phyloP scores from a whole-genome alignment of 768 basidiomycete species.

The Cystofilobasidium ferigula region DNA sequence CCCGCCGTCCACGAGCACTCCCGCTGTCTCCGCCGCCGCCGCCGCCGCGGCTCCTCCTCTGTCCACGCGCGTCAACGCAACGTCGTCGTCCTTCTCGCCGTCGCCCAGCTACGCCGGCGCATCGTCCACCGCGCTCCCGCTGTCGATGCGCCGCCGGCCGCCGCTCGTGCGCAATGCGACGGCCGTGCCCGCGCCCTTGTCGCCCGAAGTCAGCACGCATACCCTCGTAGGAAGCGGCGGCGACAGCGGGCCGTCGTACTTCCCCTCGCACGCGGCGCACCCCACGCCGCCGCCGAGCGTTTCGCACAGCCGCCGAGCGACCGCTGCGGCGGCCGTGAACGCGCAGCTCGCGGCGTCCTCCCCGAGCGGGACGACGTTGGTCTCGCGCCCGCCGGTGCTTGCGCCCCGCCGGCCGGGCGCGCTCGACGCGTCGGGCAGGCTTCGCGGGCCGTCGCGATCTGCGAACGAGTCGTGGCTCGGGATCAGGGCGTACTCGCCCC shows the following conservation, averaged over 20 bases:
- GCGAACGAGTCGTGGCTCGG: constrained; percentile 1
- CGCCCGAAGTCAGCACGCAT: neutral
- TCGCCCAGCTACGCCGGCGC: neutral
- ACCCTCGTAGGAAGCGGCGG: neutral
- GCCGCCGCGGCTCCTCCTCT: too few species aligned
- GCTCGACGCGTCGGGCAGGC: neutral
- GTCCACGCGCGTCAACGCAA: neutral
- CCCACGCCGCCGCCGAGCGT: neutral
- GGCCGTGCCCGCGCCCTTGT: neutral
- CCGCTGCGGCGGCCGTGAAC: neutral
- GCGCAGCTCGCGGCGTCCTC: neutral
- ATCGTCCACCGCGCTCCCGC: neutral
- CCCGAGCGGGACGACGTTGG: neutral
- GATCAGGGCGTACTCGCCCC: neutral
- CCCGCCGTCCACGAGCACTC: too few species aligned
- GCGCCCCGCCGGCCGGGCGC: neutral
- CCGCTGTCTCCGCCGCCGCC: too few species aligned
- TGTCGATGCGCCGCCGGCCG: neutral
- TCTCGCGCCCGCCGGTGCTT: neutral
- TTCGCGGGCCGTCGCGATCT: neutral
- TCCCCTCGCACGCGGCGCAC: too few species aligned
- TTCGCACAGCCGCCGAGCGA: neutral
- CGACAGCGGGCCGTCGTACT: neutral
- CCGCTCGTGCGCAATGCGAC: neutral
- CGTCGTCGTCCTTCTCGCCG: neutral